Percentiles rank a stretch among this genome's conserved stretches.
Conservation (phyloP, 2,329 filamentous ascomycete species). For the Pseudogymnoascus verrucosus region DNA sequence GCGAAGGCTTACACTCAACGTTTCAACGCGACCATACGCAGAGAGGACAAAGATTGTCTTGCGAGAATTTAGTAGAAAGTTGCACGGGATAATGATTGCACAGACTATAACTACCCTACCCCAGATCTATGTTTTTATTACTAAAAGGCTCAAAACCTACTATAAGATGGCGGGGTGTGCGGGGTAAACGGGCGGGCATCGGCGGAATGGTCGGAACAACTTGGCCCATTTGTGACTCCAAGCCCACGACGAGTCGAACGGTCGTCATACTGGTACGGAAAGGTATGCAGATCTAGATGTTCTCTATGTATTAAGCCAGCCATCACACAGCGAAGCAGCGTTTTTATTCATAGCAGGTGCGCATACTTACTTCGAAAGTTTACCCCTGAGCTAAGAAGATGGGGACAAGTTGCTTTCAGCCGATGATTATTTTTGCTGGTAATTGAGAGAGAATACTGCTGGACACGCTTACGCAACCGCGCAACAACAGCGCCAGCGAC, state of each 20-base stretch:
- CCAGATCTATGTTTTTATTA: background rate
- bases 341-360: too few species aligned
- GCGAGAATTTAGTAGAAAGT: background rate
- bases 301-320: background rate
- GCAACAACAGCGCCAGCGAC: conserved; percentile 83
- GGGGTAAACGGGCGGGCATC: background rate
- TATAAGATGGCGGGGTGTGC: background rate
- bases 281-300: too few species aligned
- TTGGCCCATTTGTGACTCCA: background rate
- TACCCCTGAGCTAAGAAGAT: too few species aligned
- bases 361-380: too few species aligned
- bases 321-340: too few species aligned
- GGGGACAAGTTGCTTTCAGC: too few species aligned
- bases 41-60: background rate
- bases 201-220: background rate
- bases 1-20: background rate
- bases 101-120: background rate
- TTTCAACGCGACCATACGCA: background rate
- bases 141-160: background rate
- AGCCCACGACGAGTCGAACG: too few species aligned
- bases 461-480: conserved; percentile 66
- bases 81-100: background rate
- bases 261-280: too few species aligned
- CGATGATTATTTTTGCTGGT: too few species aligned
- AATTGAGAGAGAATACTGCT: conserved; percentile 44